phyloP scores from a whole-genome alignment of 495 filamentous ascomycete species.

The Podospora fimiseda region DNA sequence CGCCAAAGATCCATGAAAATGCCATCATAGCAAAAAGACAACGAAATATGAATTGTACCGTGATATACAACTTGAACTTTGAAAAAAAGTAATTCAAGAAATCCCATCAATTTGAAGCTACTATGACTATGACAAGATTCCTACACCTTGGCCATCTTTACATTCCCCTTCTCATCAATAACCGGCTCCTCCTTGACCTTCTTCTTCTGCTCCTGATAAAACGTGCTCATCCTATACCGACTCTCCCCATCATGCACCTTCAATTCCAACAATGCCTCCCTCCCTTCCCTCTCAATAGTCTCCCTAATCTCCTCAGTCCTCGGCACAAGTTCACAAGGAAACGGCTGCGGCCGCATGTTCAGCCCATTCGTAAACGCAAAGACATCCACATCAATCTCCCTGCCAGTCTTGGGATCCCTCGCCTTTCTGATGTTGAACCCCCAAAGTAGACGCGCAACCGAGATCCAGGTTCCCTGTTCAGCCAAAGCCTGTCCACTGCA shows the following conservation, averaged over 20 bases:
- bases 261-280: conserved; percentile 47
- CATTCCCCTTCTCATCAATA: conserved; percentile 25
- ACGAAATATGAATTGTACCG: too few relatives aligned
- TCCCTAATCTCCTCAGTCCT: conserved; percentile 44
- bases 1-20: too few relatives aligned
- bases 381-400: conserved; percentile 48
- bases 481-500: conserved; percentile 55
- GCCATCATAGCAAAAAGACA: too few relatives aligned
- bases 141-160: conserved; percentile 24
- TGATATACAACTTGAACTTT: too few relatives aligned
- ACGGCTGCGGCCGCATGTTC: conserved; percentile 51
- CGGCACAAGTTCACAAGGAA: conserved; percentile 43
- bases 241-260: conserved; percentile 53
- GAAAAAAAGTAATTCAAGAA: too few relatives aligned
- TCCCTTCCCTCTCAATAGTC: conserved; percentile 50
- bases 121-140: background rate
- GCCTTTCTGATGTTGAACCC: conserved; percentile 48
- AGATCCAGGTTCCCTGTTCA: conserved; percentile 52
- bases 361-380: conserved; percentile 50
- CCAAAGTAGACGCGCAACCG: conserved; percentile 51
- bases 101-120: too few relatives aligned
- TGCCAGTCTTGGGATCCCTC: conserved; percentile 37
- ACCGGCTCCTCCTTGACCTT: conserved; percentile 25
- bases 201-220: conserved; percentile 36
- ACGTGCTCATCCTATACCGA: conserved; percentile 51